A percentile compares a stretch with the other conserved stretches of the same genome.
Evolutionary conservation across 2,329 filamentous ascomycete species (phyloP).

Genomic region (Trichoderma atrobrunneum): DNA sequence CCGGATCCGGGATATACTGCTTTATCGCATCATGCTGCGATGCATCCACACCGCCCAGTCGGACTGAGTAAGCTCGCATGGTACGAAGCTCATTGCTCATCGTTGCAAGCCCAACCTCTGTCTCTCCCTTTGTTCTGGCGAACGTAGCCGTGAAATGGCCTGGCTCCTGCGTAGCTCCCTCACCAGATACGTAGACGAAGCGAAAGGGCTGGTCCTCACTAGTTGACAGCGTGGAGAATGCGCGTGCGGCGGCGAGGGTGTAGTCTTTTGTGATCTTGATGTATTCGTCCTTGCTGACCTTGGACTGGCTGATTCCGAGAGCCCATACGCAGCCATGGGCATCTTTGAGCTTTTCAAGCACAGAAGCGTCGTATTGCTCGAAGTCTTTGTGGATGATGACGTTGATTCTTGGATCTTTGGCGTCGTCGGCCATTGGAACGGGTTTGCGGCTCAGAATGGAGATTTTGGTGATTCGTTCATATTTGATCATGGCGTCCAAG

Average conservation of each 20-base stretch:
- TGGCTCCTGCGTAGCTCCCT: background rate
- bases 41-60: background rate
- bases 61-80: background rate
- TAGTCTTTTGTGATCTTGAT: constrained; percentile 66
- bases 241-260: constrained; percentile 50
- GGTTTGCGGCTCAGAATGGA: background rate
- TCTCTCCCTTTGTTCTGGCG: background rate
- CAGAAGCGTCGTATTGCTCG: background rate
- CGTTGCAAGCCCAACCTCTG: background rate
- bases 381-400: background rate
- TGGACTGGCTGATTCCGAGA: constrained; percentile 60
- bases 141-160: background rate
- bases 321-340: background rate
- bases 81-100: background rate
- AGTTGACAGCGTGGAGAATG: background rate
- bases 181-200: background rate
- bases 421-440: background rate
- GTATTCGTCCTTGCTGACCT: constrained; percentile 64
- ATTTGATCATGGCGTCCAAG: background rate
- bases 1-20: background rate
- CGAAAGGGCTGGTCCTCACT: background rate
- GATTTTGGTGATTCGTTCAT: background rate
- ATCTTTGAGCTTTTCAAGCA: background rate
- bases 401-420: background rate
- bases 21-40: background rate